Evolutionary conservation across 2,329 filamentous ascomycete species (phyloP).

Genomic region (Venturia asperata): DNA sequence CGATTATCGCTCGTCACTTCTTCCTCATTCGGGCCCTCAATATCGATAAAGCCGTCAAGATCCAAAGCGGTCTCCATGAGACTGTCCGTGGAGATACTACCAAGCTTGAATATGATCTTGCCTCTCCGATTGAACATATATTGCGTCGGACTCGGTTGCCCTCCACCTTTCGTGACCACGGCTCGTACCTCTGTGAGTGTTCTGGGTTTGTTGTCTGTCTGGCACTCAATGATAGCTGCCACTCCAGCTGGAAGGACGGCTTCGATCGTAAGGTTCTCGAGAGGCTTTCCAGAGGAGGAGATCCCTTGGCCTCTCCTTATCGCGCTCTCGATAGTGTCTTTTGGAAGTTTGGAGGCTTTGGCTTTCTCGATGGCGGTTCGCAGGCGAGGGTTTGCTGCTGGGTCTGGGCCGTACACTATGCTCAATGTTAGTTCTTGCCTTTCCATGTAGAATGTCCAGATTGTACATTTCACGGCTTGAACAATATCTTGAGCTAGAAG

Average conservation of each 20-base stretch:
- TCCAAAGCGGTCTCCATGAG: constrained; percentile 77
- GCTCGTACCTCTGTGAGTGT: constrained; percentile 65
- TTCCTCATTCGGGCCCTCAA: constrained; percentile 41
- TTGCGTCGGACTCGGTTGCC: constrained; percentile 62
- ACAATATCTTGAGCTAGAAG: constrained; percentile 65
- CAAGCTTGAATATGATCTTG: constrained; percentile 58
- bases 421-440: background rate
- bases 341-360: constrained; percentile 81
- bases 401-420: constrained; percentile 67
- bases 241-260: constrained; percentile 67
- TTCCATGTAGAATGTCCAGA: background rate
- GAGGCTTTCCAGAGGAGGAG: constrained; percentile 62
- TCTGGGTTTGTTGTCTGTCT: constrained; percentile 73
- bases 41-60: constrained; percentile 69
- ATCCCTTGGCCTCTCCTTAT: constrained; percentile 84
- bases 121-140: constrained; percentile 85
- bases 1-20: constrained; percentile 24
- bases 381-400: constrained; percentile 67
- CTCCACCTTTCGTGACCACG: constrained; percentile 63
- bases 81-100: constrained; percentile 56
- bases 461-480: constrained; percentile 64
- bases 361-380: constrained; percentile 65
- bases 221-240: constrained; percentile 74
- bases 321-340: constrained; percentile 74
- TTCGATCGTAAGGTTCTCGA: constrained; percentile 76